Percentiles rank a stretch among this genome's conserved stretches.
Conservation (phyloP, 805 yeast species). For the Yarrowia phangngaensis region DNA sequence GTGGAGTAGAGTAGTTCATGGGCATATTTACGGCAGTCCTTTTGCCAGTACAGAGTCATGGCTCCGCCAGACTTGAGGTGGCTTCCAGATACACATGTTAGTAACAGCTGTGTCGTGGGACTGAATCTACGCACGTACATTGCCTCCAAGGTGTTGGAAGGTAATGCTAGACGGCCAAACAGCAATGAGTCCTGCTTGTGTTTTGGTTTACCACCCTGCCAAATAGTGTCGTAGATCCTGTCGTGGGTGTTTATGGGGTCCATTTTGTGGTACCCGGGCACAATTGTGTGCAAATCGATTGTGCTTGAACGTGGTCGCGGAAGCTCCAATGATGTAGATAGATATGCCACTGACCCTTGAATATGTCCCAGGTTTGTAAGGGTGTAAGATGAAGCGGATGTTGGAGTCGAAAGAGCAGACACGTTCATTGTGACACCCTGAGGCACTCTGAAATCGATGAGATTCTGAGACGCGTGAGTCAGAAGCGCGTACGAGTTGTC, state of each 20-base stretch:
- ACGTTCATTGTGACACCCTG: slow-evolving; percentile 60
- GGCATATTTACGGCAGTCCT: slow-evolving; percentile 57
- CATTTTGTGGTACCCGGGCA: slow-evolving; percentile 62
- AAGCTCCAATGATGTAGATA: slow-evolving; percentile 64
- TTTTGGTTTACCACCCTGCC: slow-evolving; percentile 36
- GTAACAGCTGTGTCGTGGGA: slow-evolving; percentile 56
- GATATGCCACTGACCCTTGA: slow-evolving; percentile 78
- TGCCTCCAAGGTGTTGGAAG: slow-evolving; percentile 82
- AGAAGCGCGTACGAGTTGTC: slow-evolving; percentile 74
- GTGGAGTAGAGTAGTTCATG: slow-evolving; percentile 78
- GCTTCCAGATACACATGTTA: slow-evolving; percentile 73
- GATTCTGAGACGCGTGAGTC: slow-evolving; percentile 61
- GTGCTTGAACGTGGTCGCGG: slow-evolving; percentile 47
- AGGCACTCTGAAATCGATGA: slow-evolving; percentile 73
- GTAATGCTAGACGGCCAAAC: slow-evolving; percentile 86
- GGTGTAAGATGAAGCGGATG: slow-evolving; percentile 69
- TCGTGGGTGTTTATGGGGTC: slow-evolving; percentile 43
- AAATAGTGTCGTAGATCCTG: slow-evolving; percentile 34
- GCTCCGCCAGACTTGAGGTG: slow-evolving; percentile 52
- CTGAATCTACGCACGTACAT: slow-evolving; percentile 68
- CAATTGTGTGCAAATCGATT: slow-evolving; percentile 60
- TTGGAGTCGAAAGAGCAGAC: slow-evolving; percentile 63
- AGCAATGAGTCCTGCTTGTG: slow-evolving; percentile 46
- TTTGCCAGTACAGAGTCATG: slow-evolving; percentile 51
- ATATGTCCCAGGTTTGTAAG: slow-evolving; percentile 60